Percentiles rank a stretch among this genome's conserved stretches.
These are phyloP conservation scores for Gastrolobium villosum DNA, from an alignment of 306 rosid species.

Conservation along the genomic window DNA sequence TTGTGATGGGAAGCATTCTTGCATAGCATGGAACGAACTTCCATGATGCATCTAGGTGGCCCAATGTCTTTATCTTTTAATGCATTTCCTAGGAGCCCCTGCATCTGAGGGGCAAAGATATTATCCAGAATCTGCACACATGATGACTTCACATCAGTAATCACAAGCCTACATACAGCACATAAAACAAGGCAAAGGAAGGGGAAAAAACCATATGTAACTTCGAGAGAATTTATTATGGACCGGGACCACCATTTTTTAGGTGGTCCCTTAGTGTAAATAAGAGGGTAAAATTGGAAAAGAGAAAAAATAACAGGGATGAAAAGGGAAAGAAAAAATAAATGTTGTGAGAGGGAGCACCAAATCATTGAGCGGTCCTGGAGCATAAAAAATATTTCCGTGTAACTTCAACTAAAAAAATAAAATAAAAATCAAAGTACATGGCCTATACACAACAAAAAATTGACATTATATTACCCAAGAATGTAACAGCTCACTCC, in stretches of 20 bases:
- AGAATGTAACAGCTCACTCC: neutral
- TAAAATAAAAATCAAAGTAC: neutral
- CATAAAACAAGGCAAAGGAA: neutral
- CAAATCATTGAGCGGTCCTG: too few relatives aligned
- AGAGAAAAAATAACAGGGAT: too few relatives aligned
- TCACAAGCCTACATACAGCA: slow-evolving; percentile 9
- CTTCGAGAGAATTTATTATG: too few relatives aligned
- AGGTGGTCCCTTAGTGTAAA: too few relatives aligned
- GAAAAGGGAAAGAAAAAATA: too few relatives aligned
- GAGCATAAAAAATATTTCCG: too few relatives aligned
- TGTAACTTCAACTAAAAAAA: neutral
- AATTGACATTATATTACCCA: too few relatives aligned
- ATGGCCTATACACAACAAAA: too few relatives aligned
- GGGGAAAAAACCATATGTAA: neutral
- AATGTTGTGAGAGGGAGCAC: too few relatives aligned
- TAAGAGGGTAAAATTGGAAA: too few relatives aligned
- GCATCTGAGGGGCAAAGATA: slow-evolving; percentile 92
- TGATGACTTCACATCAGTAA: slow-evolving; percentile 1
- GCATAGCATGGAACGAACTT: slow-evolving; percentile 93
- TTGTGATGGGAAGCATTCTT: slow-evolving; percentile 77
- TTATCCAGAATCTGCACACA: slow-evolving; percentile 82
- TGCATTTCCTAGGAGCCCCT: slow-evolving; percentile 86
- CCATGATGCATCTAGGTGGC: slow-evolving; percentile 84
- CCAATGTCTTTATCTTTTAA: slow-evolving; percentile 88
- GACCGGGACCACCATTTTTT: too few relatives aligned